Conservation (phyloP, 2,329 filamentous ascomycete species). For the Ascocoryne sarcoides region DNA sequence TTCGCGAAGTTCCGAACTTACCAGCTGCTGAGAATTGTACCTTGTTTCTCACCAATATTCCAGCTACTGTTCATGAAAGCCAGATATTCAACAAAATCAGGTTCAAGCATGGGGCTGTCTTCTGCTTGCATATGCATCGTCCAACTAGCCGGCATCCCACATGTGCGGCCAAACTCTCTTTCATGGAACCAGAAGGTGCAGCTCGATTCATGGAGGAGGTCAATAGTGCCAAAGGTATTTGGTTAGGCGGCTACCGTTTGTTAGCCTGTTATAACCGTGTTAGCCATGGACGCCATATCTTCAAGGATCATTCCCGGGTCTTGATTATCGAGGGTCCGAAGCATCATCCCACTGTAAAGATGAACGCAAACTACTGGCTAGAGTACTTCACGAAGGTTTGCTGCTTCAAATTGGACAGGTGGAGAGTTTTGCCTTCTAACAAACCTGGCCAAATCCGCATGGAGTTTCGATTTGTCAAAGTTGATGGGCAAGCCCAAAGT, state of each 20-base stretch:
- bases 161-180: constrained; percentile 16
- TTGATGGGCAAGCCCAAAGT: constrained; percentile 8
- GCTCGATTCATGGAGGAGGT: constrained; percentile 4
- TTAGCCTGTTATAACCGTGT: constrained; percentile 1
- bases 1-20: constrained; percentile 6
- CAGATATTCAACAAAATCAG: constrained; percentile 6
- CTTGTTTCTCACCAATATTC: constrained; percentile 17
- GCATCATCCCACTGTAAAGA: not conserved
- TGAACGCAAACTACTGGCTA: not conserved
- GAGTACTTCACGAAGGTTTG: not conserved
- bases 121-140: constrained; percentile 9
- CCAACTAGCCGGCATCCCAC: constrained; percentile 6
- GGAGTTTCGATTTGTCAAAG: constrained; percentile 9
- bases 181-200: constrained; percentile 10
- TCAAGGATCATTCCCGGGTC: constrained; percentile 2
- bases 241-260: not conserved
- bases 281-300: not conserved
- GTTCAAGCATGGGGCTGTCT: constrained; percentile 15
- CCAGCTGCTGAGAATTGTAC: constrained; percentile 15
- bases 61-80: not conserved
- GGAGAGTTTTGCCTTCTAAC: not conserved
- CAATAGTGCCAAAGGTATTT: not conserved
- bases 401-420: not conserved
- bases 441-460: not conserved
- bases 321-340: constrained; percentile 5